A percentile compares a stretch with the other conserved stretches of the same genome.
Conservation (phyloP, 345 rosid species). For the Populus simonii region DNA sequence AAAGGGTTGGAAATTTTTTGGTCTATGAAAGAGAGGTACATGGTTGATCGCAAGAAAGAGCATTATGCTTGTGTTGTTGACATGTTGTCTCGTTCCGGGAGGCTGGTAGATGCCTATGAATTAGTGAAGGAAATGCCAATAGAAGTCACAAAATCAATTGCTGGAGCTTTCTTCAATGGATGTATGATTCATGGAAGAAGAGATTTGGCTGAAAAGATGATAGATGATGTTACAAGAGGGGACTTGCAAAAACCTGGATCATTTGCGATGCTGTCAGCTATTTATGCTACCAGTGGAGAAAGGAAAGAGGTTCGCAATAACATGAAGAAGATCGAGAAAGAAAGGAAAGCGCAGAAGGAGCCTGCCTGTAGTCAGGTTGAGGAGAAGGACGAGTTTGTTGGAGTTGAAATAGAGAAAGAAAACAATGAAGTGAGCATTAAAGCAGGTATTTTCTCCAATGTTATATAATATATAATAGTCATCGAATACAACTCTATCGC, state of each 20-base stretch:
- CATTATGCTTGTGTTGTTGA: not conserved
- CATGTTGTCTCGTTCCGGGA: not conserved
- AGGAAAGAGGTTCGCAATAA: no score
- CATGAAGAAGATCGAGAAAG: no score
- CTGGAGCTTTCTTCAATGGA: no score
- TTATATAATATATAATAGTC: no score
- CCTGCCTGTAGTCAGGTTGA: not conserved
- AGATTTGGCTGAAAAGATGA: no score
- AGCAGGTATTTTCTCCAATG: not conserved
- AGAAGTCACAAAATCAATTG: not conserved
- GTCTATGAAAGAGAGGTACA: not conserved
- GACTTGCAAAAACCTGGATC: no score
- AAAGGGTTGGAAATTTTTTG: not conserved
- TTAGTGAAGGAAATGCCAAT: constrained; percentile 9
- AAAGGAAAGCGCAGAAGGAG: not conserved
- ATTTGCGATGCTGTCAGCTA: no score
- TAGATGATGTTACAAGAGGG: no score
- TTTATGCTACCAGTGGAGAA: no score
- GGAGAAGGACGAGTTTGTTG: constrained; percentile 4
- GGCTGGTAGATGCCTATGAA: not conserved
- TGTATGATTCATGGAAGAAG: no score
- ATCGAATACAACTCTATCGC: no score
- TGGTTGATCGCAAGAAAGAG: not conserved
- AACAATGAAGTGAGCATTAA: not conserved
- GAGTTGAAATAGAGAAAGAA: not conserved